A percentile compares a stretch with the other conserved stretches of the same genome.
These are phyloP conservation scores for Fusarium sp. DNA, from an alignment of 2,329 filamentous ascomycete species.

Conservation along the genomic window DNA sequence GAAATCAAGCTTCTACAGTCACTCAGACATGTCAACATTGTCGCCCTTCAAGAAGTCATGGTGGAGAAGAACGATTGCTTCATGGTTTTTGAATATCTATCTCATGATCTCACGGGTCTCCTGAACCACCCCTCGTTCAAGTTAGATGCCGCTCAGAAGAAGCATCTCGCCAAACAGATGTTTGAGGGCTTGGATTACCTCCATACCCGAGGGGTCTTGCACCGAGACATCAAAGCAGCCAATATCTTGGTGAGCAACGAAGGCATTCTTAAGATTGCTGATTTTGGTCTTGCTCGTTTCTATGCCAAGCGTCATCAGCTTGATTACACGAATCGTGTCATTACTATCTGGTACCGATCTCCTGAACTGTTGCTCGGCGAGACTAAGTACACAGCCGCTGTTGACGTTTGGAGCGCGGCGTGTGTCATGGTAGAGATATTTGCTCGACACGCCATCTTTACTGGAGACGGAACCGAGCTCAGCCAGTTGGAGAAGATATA, in stretches of 20 bases:
- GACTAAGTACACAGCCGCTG: constrained; percentile 86
- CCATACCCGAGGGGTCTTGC: constrained; percentile 89
- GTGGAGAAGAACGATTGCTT: constrained; percentile 98
- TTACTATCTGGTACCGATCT: constrained; percentile 87
- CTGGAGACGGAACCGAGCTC: constrained; percentile 93
- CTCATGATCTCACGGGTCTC: constrained; percentile 92
- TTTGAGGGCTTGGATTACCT: constrained; percentile 95
- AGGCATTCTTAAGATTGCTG: constrained; percentile 88
- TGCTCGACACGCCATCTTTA: constrained; percentile 90
- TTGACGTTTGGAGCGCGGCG: constrained; percentile 96
- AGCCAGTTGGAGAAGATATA: constrained; percentile 98
- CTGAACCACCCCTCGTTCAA: constrained; percentile 94
- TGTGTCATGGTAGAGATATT: constrained; percentile 98
- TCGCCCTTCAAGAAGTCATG: constrained; percentile 90
- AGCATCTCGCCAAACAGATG: constrained; percentile 89
- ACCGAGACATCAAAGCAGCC: constrained; percentile 84
- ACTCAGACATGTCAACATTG: constrained; percentile 80
- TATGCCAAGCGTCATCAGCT: constrained; percentile 91
- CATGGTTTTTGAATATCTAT: constrained; percentile 99
- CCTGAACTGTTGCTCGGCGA: constrained; percentile 91
- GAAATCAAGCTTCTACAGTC: constrained; percentile 94
- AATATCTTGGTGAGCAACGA: constrained; percentile 94
- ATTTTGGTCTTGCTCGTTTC: constrained; percentile 95
- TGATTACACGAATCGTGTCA: constrained; percentile 97
- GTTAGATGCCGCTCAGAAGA: constrained; percentile 84